Base-by-base conservation (phyloP, 306 rosid species). In the Gillenia trifoliata region DNA sequence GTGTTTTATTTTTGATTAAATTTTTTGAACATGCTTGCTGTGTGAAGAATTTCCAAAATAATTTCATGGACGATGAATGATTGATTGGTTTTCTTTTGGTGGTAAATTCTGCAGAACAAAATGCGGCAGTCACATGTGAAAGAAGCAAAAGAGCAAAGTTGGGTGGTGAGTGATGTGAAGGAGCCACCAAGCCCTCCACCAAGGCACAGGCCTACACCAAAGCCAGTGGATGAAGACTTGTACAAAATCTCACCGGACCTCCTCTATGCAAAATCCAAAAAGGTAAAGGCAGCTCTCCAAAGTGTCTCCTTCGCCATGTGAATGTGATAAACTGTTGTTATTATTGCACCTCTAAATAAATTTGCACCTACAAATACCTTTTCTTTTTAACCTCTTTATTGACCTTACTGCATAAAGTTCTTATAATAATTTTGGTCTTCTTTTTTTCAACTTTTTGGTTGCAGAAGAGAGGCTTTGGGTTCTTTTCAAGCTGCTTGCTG, bases 381-480 rank as follows among this genome's bases (percentile, higher is more conserved):
- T 75, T 56, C 0, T 2, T 56, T 56, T 12, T 25, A 56, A 22
- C 62, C 62, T 40, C 6, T 22, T 63, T 68, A 6, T 66, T 49
- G 31, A 52, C 40, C 61, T 19, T 75, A 26, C 5, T 63, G 50
- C 20, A 9, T 59, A 25, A 74, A 60, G 33, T 72, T 68, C 19
- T 34, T 43, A 25, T 20, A 15, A 55, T 73, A 40, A 69, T 63
- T 15, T 41, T 11, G 11, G 16, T 57, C 6, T 57, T 29, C 12
- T 3, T 23, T 54, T 19, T 20, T 26, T 17, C 26, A 45, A 68
- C 57, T 30, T 25, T 75, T 17, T 47, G 77, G 55, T 59, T 80
- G 90, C 96, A 91, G 98, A 91, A 85, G 88, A 85, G 94, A 64
- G 94, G 94, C n/a, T 22, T 89, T 77, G 64, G 96, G 16, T 85